Conservation (phyloP, 768 basidiomycete genomes). For the Terana coerulea region DNA sequence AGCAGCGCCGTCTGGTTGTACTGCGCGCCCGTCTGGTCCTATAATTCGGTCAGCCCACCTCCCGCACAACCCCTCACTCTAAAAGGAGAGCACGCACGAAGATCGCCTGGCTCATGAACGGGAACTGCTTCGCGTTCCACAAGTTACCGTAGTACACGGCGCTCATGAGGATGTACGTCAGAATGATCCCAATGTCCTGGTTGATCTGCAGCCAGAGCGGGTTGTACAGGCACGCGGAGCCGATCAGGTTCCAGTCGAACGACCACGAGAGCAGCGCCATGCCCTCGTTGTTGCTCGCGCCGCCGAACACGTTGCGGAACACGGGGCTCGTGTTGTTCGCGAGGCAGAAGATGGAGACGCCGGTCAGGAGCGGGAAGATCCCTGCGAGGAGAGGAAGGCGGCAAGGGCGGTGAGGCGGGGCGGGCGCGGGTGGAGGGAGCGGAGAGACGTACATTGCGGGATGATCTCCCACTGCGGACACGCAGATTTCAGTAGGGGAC, state of each 20-base stretch:
- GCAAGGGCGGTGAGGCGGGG: background rate
- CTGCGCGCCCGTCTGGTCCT: conserved; percentile 24
- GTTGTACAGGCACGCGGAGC: conserved; percentile 36
- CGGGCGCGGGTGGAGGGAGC: conserved; percentile 14
- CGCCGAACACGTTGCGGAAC: conserved; percentile 24
- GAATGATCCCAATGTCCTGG: conserved; percentile 26
- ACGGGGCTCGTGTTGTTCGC: conserved; percentile 28
- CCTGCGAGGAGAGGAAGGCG: conserved; percentile 26
- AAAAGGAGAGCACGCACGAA: conserved; percentile 19
- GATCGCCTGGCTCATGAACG: conserved; percentile 40
- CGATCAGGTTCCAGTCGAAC: conserved; percentile 62
- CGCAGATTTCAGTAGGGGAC: too few relatives aligned
- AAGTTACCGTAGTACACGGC: conserved; percentile 39
- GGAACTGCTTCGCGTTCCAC: conserved; percentile 58
- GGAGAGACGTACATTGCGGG: conserved; percentile 35
- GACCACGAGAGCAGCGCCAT: conserved; percentile 56
- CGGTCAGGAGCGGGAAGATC: conserved; percentile 32
- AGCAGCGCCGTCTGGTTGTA: conserved; percentile 48
- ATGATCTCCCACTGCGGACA: conserved; percentile 32
- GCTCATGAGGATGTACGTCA: conserved; percentile 29
- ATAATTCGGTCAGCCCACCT: background rate
- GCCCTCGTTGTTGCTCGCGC: conserved; percentile 51
- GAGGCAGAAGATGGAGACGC: conserved; percentile 35
- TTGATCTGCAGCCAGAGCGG: conserved; percentile 26
- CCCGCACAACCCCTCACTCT: background rate